Base-by-base conservation (phyloP, 1,284 basidiomycete genomes). In the Malassezia arunalokei region DNA sequence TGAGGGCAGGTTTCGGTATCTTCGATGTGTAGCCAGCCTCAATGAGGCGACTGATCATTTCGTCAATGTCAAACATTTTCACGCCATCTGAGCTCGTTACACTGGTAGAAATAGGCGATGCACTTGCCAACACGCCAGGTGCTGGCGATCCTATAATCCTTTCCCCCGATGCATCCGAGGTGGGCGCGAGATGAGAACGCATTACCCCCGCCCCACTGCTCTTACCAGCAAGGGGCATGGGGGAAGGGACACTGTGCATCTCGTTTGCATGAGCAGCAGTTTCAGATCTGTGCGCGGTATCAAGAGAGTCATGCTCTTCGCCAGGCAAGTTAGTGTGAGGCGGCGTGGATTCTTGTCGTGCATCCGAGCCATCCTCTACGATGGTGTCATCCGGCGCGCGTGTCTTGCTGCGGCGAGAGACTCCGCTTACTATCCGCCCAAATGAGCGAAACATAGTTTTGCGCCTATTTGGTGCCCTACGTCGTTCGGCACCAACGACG, bases 21-120 rank as follows among this genome's bases (percentile, higher is more conserved):
- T 98, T 98, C 74, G 90, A 90, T 14, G 87, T 87, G 75, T 98
- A 99, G 5, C 94, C 94, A 3, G 95, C 89, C 66, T 98, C 92
- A 63, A 99, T 79, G 47, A 99, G 80, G 44, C 92, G 82, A 70
- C 86, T 83, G 69, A 99, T 98, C 87, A 98, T 96, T 75, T 95
- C 92, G 76, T 98, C 94, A 57, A 98, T 84, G 74, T 99, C 94
- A 65, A 96, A 80, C 46, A 82, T 76, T 41, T 63, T 58, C 35
- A 68, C 67, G 35, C 51, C 62, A 14, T 50, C 57, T 5, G 55
- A 46, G 15, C 49, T 49, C 39, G 57, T 54, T 6, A 62, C 29
- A 35, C 48, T 50, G 15, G 62, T 57, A 44, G 57, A 57, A 3
- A 49, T 48, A 2, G 63, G 53, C 27, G 53, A 55, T 7, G 45